phyloP scores from a whole-genome alignment of 192 early-diverging fungal species.

The Coemansia sp. region DNA sequence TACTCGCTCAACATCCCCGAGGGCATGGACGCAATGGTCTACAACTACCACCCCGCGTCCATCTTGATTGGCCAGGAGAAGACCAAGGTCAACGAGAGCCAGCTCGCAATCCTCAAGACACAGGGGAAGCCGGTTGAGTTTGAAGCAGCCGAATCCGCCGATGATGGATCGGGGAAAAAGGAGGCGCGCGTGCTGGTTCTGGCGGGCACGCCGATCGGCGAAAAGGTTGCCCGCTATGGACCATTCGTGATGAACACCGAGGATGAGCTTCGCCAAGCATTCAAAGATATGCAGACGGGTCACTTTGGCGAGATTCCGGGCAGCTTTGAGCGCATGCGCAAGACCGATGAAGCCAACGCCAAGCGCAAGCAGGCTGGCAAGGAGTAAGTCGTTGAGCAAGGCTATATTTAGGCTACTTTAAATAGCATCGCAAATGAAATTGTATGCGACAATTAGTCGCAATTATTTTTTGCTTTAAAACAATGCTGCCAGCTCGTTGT shows the following conservation, averaged over 20 bases:
- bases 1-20: constrained; percentile 51
- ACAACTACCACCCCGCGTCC: constrained; percentile 39
- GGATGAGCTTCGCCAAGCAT: constrained; percentile 43
- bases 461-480: too few species aligned
- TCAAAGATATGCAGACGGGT: constrained; percentile 34
- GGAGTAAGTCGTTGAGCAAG: constrained; percentile 4
- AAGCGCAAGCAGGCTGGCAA: constrained; percentile 32
- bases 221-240: constrained; percentile 60
- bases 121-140: constrained; percentile 32
- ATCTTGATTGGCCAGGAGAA: constrained; percentile 44
- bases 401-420: too few species aligned
- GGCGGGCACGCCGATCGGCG: constrained; percentile 57
- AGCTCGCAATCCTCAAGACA: constrained; percentile 40
- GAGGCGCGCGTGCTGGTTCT: constrained; percentile 58
- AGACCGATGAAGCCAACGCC: constrained; percentile 44
- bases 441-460: too few species aligned
- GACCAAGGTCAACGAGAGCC: constrained; percentile 32
- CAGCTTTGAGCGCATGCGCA: constrained; percentile 44
- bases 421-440: too few species aligned
- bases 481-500: too few species aligned
- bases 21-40: constrained; percentile 41
- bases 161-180: constrained; percentile 28
- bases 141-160: constrained; percentile 26
- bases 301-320: constrained; percentile 47
- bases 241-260: constrained; percentile 63